Percentiles rank a stretch among this genome's conserved stretches.
These are phyloP conservation scores for Myxozyma neglecta DNA, from an alignment of 805 yeast genomes.

Conservation along the genomic window DNA sequence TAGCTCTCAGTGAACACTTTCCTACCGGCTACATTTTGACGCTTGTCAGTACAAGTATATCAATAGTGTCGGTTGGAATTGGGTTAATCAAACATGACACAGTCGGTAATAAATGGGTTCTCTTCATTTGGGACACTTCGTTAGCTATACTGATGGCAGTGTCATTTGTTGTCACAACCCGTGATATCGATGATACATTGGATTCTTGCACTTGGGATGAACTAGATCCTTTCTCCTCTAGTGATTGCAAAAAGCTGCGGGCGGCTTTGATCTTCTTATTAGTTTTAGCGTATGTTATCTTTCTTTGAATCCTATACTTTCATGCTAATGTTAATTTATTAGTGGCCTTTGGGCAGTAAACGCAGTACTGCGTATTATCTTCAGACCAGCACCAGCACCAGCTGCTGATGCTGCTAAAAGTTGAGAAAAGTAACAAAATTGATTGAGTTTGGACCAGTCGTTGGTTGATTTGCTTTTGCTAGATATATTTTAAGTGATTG, in stretches of 20 bases:
- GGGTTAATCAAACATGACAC: background rate
- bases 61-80: constrained; percentile 14
- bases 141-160: constrained; percentile 7
- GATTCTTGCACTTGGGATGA: constrained; percentile 21
- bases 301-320: background rate
- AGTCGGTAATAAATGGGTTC: background rate
- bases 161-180: constrained; percentile 11
- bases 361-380: constrained; percentile 1
- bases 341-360: constrained; percentile 9
- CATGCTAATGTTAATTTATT: background rate
- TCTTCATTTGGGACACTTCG: constrained; percentile 14
- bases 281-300: constrained; percentile 16
- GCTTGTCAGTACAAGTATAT: constrained; percentile 4
- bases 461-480: background rate
- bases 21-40: constrained; percentile 10
- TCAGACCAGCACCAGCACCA: background rate
- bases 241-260: constrained; percentile 21
- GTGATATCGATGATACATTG: background rate
- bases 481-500: background rate
- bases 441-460: too few species aligned
- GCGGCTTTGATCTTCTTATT: constrained; percentile 22
- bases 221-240: constrained; percentile 20
- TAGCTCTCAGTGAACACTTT: background rate
- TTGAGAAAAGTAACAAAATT: background rate
- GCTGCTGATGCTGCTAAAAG: background rate